Evolutionary conservation across 306 rosid genomes (phyloP).

Genomic region (Mucuna pruriens): DNA sequence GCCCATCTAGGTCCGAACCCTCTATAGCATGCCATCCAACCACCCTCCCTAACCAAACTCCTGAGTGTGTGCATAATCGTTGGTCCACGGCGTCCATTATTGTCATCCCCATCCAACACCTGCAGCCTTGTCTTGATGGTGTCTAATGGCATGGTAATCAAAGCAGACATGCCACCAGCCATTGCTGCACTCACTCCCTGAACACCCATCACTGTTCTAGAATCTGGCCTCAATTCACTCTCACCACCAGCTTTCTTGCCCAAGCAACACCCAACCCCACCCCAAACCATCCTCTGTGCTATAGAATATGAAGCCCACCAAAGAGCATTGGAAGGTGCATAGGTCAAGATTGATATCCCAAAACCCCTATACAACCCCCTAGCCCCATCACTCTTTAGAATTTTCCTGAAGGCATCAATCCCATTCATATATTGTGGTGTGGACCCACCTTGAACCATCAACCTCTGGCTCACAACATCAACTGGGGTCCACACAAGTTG

Average conservation of each 20-base stretch:
- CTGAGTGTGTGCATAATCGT: slow-evolving; percentile 64
- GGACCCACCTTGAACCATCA: slow-evolving; percentile 66
- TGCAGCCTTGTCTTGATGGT: slow-evolving; percentile 80
- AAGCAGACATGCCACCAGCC: slow-evolving; percentile 81
- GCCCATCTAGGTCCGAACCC: slow-evolving; percentile 62
- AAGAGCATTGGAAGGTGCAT: slow-evolving; percentile 81
- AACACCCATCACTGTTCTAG: slow-evolving; percentile 62
- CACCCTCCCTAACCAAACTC: slow-evolving; percentile 76
- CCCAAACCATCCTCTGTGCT: slow-evolving; percentile 70
- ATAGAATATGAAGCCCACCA: slow-evolving; percentile 89
- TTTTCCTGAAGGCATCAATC: slow-evolving; percentile 69
- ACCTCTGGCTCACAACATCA: slow-evolving; percentile 80
- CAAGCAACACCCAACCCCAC: slow-evolving; percentile 56
- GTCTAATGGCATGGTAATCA: slow-evolving; percentile 78
- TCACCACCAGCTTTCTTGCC: slow-evolving; percentile 46
- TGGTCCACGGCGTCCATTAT: slow-evolving; percentile 72
- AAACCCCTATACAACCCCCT: slow-evolving; percentile 82
- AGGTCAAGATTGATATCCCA: slow-evolving; percentile 76
- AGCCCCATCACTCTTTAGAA: slow-evolving; percentile 56
- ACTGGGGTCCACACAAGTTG: slow-evolving; percentile 81
- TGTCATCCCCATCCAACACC: slow-evolving; percentile 75
- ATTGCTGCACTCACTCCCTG: slow-evolving; percentile 87
- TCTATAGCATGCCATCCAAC: slow-evolving; percentile 79
- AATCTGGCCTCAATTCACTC: slow-evolving; percentile 47
- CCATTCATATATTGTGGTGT: slow-evolving; percentile 60